Evolutionary conservation across 176 grass and related monocot species (phyloP).

Genomic region (Leersia perrieri): DNA sequence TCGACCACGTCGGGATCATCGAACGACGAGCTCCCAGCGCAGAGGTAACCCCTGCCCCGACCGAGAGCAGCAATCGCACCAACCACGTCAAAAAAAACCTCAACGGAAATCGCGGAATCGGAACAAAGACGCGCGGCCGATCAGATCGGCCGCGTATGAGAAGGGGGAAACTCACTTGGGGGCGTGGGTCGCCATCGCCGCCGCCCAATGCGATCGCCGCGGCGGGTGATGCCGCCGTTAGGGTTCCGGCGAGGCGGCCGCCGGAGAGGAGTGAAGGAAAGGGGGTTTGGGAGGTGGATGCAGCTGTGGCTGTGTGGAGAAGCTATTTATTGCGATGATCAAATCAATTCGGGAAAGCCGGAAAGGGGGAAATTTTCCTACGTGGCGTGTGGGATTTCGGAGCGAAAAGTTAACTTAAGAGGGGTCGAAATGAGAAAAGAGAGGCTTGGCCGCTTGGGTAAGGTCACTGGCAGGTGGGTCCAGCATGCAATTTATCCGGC

Average conservation of each 20-base stretch:
- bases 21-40: slow-evolving; percentile 45
- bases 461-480: background rate
- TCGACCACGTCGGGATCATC: slow-evolving; percentile 65
- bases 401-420: background rate
- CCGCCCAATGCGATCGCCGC: slow-evolving; percentile 30
- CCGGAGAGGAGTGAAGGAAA: background rate
- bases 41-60: slow-evolving; percentile 38
- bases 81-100: background rate
- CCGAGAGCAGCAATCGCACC: background rate
- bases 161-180: slow-evolving; percentile 39
- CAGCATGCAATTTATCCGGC: background rate
- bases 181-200: slow-evolving; percentile 42
- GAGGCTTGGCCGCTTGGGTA: background rate
- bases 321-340: background rate
- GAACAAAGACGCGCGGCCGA: background rate
- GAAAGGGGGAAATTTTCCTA: background rate
- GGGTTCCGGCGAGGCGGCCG: slow-evolving; percentile 28
- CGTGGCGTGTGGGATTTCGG: background rate
- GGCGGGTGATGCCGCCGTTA: background rate
- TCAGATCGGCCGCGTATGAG: slow-evolving; percentile 39
- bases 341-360: background rate
- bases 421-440: background rate
- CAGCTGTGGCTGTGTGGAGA: background rate
- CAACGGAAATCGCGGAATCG: background rate
- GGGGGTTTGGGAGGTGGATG: background rate